Conservation (phyloP, 768 basidiomycete species). For the Rhizopogon vesiculosus region DNA sequence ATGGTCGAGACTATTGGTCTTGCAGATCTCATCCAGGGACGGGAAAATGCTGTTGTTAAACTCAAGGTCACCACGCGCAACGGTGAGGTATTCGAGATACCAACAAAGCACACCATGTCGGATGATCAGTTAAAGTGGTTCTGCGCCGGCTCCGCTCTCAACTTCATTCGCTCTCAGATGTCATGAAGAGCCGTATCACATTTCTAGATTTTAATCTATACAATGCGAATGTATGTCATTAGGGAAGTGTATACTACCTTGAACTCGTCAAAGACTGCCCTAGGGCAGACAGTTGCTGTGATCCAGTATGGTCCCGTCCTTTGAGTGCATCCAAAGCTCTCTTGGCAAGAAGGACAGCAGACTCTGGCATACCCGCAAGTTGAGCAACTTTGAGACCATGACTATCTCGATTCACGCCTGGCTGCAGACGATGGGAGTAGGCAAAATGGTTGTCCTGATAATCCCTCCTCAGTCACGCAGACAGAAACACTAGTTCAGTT, state of each 20-base stretch:
- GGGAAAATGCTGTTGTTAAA: constrained; percentile 37
- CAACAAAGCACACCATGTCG: constrained; percentile 86
- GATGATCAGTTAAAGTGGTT: constrained; percentile 90
- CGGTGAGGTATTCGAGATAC: constrained; percentile 63
- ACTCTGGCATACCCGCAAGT: constrained; percentile 75
- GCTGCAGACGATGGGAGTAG: constrained; percentile 76
- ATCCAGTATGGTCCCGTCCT: constrained; percentile 17
- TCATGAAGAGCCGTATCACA: constrained; percentile 3
- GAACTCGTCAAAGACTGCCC: constrained; percentile 22
- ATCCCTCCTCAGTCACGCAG: not conserved
- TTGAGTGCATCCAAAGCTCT: constrained; percentile 42
- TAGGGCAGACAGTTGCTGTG: constrained; percentile 26
- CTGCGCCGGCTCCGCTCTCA: constrained; percentile 82
- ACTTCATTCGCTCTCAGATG: constrained; percentile 71
- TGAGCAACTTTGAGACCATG: constrained; percentile 90
- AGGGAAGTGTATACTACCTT: not conserved
- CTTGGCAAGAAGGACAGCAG: constrained; percentile 57
- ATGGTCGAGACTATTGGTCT: constrained; percentile 82
- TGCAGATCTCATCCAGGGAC: constrained; percentile 49
- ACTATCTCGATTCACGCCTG: constrained; percentile 86
- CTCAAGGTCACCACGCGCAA: constrained; percentile 63
- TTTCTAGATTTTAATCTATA: not conserved
- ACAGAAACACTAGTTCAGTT: not conserved
- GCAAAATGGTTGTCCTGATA: constrained; percentile 70
- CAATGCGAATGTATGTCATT: not conserved